Evolutionary conservation across 2,329 filamentous ascomycete genomes (phyloP).

Genomic region (Colletotrichum eremochloae): DNA sequence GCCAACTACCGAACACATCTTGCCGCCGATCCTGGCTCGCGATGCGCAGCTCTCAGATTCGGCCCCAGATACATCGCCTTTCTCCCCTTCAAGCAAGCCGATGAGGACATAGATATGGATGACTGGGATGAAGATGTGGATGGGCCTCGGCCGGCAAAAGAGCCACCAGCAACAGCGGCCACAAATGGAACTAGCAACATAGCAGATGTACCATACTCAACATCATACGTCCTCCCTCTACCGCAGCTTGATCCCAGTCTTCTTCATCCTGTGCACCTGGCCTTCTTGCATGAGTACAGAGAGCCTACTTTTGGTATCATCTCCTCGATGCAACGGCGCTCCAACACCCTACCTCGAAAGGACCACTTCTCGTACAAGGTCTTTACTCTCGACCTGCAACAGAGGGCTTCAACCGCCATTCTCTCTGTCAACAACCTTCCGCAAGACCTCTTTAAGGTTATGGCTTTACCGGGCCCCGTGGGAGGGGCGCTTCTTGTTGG

Average conservation of each 20-base stretch:
- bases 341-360: conserved; percentile 83
- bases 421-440: conserved; percentile 88
- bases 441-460: conserved; percentile 85
- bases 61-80: conserved; percentile 91
- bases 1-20: conserved; percentile 84
- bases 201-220: conserved; percentile 79
- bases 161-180: conserved; percentile 48
- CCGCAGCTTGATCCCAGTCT: conserved; percentile 89
- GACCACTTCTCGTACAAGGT: conserved; percentile 93
- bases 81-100: conserved; percentile 87
- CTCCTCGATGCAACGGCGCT: conserved; percentile 80
- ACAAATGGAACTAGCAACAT: conserved; percentile 53
- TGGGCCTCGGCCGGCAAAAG: conserved; percentile 70
- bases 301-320: conserved; percentile 97
- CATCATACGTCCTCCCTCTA: conserved; percentile 93
- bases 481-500: conserved; percentile 91
- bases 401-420: conserved; percentile 92
- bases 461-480: conserved; percentile 86
- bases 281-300: conserved; percentile 95
- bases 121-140: conserved; percentile 90
- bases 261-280: conserved; percentile 89
- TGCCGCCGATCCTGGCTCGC: conserved; percentile 88
- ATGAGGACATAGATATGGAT: conserved; percentile 91
- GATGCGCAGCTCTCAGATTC: conserved; percentile 96
- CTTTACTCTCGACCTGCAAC: conserved; percentile 93